Evolutionary conservation across 495 filamentous ascomycete species (phyloP).

Genomic region (Penicillium verhagenii): DNA sequence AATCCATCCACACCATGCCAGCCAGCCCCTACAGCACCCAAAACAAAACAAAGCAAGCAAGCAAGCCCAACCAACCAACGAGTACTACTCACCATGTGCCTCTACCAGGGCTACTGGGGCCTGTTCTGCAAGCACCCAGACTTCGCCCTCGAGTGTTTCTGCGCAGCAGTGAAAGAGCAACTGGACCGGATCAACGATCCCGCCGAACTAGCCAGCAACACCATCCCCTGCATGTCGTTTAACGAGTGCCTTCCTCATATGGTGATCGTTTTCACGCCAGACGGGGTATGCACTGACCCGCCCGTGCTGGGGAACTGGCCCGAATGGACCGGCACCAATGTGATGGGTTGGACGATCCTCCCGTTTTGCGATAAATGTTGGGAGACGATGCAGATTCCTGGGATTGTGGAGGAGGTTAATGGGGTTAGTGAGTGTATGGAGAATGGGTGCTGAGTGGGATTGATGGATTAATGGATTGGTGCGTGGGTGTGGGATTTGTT

Average conservation of each 20-base stretch:
- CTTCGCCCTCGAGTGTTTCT: not conserved
- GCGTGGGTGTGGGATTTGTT: too few relatives aligned
- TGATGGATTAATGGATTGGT: too few relatives aligned
- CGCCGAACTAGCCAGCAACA: not conserved
- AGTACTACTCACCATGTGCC: not conserved
- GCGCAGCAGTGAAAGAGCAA: not conserved
- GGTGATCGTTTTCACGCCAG: too few relatives aligned
- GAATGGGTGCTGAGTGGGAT: too few relatives aligned
- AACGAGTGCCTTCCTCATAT: not conserved
- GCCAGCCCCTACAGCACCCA: too few relatives aligned
- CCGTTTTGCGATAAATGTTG: not conserved
- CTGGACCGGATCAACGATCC: not conserved
- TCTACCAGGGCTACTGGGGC: not conserved
- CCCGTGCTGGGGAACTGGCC: not conserved
- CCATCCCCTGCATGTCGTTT: not conserved
- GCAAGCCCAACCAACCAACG: too few relatives aligned
- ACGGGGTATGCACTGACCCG: too few relatives aligned
- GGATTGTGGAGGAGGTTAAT: not conserved
- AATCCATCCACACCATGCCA: too few relatives aligned
- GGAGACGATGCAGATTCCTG: not conserved
- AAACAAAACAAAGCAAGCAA: too few relatives aligned
- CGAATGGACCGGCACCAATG: not conserved
- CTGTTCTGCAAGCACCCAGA: not conserved
- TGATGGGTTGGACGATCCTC: not conserved
- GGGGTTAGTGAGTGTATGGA: not conserved